Conservation (phyloP, 352 stramenopile species). For the Globisporangium iwayamae region DNA sequence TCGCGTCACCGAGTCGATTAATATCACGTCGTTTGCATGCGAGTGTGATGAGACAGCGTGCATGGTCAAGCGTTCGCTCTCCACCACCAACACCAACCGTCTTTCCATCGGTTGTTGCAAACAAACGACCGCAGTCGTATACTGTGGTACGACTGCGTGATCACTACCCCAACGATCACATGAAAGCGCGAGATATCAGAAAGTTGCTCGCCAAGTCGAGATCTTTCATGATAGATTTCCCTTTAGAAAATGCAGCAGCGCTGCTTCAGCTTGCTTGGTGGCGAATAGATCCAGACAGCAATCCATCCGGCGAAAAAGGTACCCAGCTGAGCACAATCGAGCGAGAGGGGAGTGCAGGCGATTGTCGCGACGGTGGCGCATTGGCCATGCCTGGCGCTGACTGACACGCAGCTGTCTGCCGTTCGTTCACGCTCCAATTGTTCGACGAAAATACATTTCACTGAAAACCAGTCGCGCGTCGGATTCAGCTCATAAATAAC, state of each 20-base stretch:
- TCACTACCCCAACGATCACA: constrained; percentile 7
- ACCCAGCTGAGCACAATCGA: constrained; percentile 4
- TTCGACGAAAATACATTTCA: background rate
- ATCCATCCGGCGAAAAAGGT: constrained; percentile 8
- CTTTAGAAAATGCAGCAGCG: background rate
- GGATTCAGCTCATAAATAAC: background rate
- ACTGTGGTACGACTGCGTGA: constrained; percentile 5
- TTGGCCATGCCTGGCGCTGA: constrained; percentile 6
- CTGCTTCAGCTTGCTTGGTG: background rate
- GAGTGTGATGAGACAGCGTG: background rate
- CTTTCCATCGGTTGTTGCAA: background rate
- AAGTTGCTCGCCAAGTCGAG: constrained; percentile 11
- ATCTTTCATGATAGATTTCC: constrained; percentile 16
- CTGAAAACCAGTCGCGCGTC: no score
- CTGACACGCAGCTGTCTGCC: background rate
- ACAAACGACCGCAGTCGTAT: background rate
- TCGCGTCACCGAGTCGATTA: constrained; percentile 9
- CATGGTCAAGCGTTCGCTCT: background rate
- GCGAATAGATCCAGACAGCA: constrained; percentile 2
- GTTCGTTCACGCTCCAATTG: background rate
- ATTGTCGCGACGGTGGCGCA: background rate
- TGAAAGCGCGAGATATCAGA: constrained; percentile 17
- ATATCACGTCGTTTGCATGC: constrained; percentile 8
- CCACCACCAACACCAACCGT: constrained; percentile 3
- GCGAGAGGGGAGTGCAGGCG: background rate